Percentiles rank a stretch among this genome's conserved stretches.
Evolutionary conservation across 495 filamentous ascomycete species (phyloP).

Genomic region (Bombardia bombarda): DNA sequence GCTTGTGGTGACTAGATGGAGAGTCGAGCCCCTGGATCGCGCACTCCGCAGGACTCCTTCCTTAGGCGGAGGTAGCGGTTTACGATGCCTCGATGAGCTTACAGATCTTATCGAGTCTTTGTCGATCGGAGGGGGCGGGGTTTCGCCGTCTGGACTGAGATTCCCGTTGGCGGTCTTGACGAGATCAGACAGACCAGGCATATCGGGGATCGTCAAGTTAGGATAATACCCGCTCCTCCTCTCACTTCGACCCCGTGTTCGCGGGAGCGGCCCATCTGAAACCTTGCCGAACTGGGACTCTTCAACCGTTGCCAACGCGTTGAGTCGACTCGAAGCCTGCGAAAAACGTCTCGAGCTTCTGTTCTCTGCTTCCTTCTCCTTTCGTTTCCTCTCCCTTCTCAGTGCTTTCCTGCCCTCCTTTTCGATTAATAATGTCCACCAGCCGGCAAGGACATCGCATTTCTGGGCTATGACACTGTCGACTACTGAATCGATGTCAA

Average conservation of each 20-base stretch:
- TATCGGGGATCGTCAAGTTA: constrained; percentile 47
- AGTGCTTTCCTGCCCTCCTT: constrained; percentile 89
- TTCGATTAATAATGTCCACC: constrained; percentile 93
- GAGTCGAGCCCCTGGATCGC: constrained; percentile 64
- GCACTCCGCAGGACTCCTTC: constrained; percentile 55
- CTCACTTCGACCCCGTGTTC: constrained; percentile 47
- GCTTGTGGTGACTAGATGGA: constrained; percentile 66
- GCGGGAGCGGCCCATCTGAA: constrained; percentile 44
- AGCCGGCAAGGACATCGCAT: constrained; percentile 85
- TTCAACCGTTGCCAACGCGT: constrained; percentile 68
- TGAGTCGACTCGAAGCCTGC: constrained; percentile 75
- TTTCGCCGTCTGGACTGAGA: constrained; percentile 31
- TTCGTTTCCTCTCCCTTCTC: constrained; percentile 76
- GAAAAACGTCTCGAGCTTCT: constrained; percentile 75
- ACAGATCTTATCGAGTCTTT: constrained; percentile 68
- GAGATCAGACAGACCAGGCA: constrained; percentile 68
- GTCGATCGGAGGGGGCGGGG: constrained; percentile 61
- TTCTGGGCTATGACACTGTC: constrained; percentile 85
- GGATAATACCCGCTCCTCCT: constrained; percentile 44
- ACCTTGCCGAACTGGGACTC: constrained; percentile 44
- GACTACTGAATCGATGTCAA: constrained; percentile 89
- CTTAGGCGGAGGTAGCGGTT: constrained; percentile 80
- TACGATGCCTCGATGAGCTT: constrained; percentile 57
- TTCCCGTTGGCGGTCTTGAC: constrained; percentile 23
- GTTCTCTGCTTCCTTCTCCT: constrained; percentile 72